phyloP scores from a whole-genome alignment of 345 rosid genomes.

The Linum usitatissimum region DNA sequence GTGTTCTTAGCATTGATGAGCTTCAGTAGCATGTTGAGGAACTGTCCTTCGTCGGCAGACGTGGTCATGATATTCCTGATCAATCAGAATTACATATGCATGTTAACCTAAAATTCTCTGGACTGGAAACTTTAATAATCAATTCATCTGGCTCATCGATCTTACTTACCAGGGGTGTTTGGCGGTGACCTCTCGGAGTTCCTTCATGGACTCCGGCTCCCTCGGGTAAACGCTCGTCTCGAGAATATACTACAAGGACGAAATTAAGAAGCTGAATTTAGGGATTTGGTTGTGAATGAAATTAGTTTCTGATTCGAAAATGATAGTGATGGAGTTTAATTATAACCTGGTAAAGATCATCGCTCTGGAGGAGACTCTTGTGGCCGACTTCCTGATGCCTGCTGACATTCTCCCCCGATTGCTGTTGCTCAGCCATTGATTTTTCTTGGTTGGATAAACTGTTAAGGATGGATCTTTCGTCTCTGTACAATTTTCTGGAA shows the following conservation, averaged over 20 bases:
- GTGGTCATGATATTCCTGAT: slow-evolving; percentile 94
- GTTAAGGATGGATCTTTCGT: neutral
- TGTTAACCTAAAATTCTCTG: neutral
- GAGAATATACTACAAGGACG: slow-evolving; percentile 55
- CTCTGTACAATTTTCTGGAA: neutral
- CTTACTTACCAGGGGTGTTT: slow-evolving; percentile 78
- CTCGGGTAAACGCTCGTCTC: slow-evolving; percentile 97
- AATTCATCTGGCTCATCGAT: neutral
- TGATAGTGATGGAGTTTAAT: too few relatives aligned
- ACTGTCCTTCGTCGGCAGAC: slow-evolving; percentile 97
- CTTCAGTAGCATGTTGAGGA: slow-evolving; percentile 81
- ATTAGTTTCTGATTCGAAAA: too few relatives aligned
- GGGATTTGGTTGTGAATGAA: neutral
- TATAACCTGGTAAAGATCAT: slow-evolving; percentile 82
- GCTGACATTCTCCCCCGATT: slow-evolving; percentile 33
- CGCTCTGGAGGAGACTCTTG: slow-evolving; percentile 88
- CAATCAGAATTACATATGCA: too few relatives aligned
- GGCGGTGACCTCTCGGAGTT: slow-evolving; percentile 84
- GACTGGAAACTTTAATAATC: neutral
- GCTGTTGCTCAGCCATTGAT: slow-evolving; percentile 54
- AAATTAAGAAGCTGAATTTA: neutral
- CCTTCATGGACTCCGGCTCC: slow-evolving; percentile 94
- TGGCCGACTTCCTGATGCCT: slow-evolving; percentile 92
- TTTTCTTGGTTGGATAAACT: neutral
- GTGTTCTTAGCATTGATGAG: slow-evolving; percentile 98